These are phyloP conservation scores for Nissolia schottii DNA, from an alignment of 306 rosid genomes.

Conservation along the genomic window DNA sequence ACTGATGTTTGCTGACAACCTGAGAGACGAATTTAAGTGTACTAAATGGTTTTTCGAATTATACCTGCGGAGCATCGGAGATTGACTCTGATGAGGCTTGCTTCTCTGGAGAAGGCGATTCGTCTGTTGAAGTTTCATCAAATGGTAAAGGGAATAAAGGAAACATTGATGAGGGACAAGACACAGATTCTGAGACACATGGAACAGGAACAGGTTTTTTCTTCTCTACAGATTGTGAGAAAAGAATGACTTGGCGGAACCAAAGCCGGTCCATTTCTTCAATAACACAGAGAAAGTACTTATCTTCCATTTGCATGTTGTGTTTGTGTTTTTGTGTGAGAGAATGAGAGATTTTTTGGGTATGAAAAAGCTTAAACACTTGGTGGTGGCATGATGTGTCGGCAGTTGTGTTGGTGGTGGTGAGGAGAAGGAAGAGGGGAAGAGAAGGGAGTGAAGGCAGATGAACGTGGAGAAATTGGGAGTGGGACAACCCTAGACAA, in stretches of 20 bases:
- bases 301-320: constrained; percentile 44
- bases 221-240: constrained; percentile 22
- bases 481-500: constrained; percentile 34
- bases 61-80: constrained; percentile 41
- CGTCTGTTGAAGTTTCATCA: constrained; percentile 38
- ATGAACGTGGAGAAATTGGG: constrained; percentile 21
- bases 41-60: neutral
- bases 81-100: constrained; percentile 39
- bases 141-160: constrained; percentile 29
- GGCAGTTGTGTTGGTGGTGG: constrained; percentile 34
- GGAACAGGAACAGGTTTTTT: neutral
- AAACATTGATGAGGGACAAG: constrained; percentile 37
- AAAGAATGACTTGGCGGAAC: constrained; percentile 69
- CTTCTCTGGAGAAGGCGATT: constrained; percentile 26
- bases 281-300: constrained; percentile 28
- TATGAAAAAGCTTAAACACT: constrained; percentile 9
- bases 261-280: constrained; percentile 76
- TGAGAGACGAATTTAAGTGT: too few relatives aligned
- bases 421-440: constrained; percentile 18
- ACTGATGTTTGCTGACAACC: too few relatives aligned
- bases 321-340: neutral
- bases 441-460: constrained; percentile 31
- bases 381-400: constrained; percentile 11
- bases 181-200: constrained; percentile 30
- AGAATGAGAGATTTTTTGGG: constrained; percentile 14